A percentile compares a stretch with the other conserved stretches of the same genome.
Conservation (phyloP, 1,284 basidiomycete species). For the Laetiporus sulphureus region DNA sequence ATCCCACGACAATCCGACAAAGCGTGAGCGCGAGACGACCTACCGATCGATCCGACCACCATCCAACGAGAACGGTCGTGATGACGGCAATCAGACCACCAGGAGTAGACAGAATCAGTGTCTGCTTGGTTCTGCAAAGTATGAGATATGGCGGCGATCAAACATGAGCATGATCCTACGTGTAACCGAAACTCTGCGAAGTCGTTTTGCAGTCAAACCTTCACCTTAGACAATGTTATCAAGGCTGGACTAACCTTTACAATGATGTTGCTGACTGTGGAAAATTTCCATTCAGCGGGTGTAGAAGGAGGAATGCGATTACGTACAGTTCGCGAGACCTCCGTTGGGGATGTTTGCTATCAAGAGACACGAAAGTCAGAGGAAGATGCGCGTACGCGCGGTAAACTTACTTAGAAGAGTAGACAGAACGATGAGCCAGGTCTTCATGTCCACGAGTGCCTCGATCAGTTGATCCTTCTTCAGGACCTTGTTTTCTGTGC, state of each 20-base stretch:
- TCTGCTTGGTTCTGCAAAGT: conserved; percentile 44
- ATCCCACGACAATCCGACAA: background rate
- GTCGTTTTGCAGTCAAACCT: background rate
- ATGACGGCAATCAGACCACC: conserved; percentile 44
- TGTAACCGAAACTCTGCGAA: conserved; percentile 49
- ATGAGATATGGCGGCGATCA: background rate
- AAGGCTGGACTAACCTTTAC: conserved; percentile 30
- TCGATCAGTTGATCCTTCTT: conserved; percentile 58
- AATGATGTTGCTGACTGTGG: conserved; percentile 51
- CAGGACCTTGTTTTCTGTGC: conserved; percentile 55
- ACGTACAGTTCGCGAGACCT: conserved; percentile 56
- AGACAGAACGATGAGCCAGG: conserved; percentile 60
- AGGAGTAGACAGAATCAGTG: conserved; percentile 56
- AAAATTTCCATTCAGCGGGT: background rate
- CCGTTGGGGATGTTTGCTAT: conserved; percentile 61
- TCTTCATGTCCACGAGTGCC: conserved; percentile 50
- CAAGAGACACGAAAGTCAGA: background rate
- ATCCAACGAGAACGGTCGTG: conserved; percentile 49
- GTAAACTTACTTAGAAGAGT: conserved; percentile 43
- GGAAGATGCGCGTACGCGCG: background rate
- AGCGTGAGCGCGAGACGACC: too few species aligned
- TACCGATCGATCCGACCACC: conserved; percentile 60
- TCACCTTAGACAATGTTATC: background rate
- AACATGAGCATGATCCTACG: conserved; percentile 28
- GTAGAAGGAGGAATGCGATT: background rate